These are phyloP conservation scores for Trichoderma sp. DNA, from an alignment of 2,329 filamentous ascomycete genomes.

Conservation along the genomic window DNA sequence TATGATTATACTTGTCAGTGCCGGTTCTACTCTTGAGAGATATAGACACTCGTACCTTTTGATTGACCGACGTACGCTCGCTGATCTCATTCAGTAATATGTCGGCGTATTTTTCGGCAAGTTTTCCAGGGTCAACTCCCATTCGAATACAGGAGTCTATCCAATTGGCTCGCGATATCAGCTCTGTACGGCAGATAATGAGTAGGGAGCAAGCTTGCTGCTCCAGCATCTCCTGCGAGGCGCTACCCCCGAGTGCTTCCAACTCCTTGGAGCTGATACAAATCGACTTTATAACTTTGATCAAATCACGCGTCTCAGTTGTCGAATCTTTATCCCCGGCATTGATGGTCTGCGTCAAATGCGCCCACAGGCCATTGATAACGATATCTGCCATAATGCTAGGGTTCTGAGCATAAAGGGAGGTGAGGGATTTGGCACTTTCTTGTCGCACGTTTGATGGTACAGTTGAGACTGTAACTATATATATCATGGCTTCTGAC, in stretches of 20 bases:
- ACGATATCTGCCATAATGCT: slow-evolving; percentile 60
- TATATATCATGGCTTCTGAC: slow-evolving; percentile 82
- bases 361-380: slow-evolving; percentile 74
- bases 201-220: slow-evolving; percentile 73
- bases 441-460: slow-evolving; percentile 63
- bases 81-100: slow-evolving; percentile 67
- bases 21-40: not conserved
- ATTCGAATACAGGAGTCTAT: slow-evolving; percentile 82
- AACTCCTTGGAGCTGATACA: slow-evolving; percentile 57
- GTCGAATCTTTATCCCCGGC: slow-evolving; percentile 76
- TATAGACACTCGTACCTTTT: slow-evolving; percentile 46
- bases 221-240: slow-evolving; percentile 55
- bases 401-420: slow-evolving; percentile 62
- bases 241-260: slow-evolving; percentile 40
- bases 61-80: slow-evolving; percentile 45
- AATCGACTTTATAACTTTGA: slow-evolving; percentile 60
- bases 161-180: slow-evolving; percentile 80
- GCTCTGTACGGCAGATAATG: slow-evolving; percentile 72
- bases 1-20: slow-evolving; percentile 23
- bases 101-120: slow-evolving; percentile 64
- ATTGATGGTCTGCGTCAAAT: slow-evolving; percentile 63
- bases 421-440: slow-evolving; percentile 59
- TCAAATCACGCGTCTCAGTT: slow-evolving; percentile 62
- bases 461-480: slow-evolving; percentile 63
- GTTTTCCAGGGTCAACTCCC: slow-evolving; percentile 75